These are phyloP conservation scores for Westerdykella aurantiaca DNA, from an alignment of 2,329 filamentous ascomycete species.

Conservation along the genomic window DNA sequence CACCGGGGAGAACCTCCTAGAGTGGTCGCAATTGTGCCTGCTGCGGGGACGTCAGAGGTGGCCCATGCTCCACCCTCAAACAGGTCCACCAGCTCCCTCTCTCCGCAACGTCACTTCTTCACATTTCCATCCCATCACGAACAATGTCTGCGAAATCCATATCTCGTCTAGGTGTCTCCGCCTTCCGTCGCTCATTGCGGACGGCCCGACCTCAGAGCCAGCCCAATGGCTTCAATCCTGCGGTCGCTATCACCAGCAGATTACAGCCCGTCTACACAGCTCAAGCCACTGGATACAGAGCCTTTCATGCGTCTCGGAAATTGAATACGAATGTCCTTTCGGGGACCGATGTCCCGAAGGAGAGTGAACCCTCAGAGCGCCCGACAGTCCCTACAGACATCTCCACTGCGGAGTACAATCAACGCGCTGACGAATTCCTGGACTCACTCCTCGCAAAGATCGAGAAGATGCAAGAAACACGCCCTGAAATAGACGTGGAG, in stretches of 20 bases:
- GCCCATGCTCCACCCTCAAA: slow-evolving; percentile 5
- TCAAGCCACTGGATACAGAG: slow-evolving; percentile 9
- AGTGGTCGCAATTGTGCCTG: not conserved
- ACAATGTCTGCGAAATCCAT: slow-evolving; percentile 19
- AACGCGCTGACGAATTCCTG: slow-evolving; percentile 70
- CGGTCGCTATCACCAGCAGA: slow-evolving; percentile 7
- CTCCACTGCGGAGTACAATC: slow-evolving; percentile 66
- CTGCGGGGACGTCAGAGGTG: slow-evolving; percentile 3
- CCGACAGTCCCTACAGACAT: slow-evolving; percentile 57
- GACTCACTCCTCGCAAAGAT: slow-evolving; percentile 53
- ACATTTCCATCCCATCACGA: slow-evolving; percentile 1
- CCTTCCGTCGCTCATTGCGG: slow-evolving; percentile 20
- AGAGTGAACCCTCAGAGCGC: slow-evolving; percentile 31
- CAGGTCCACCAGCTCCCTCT: slow-evolving; percentile 2
- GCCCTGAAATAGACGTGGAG: slow-evolving; percentile 78
- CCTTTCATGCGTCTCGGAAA: slow-evolving; percentile 22
- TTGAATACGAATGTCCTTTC: slow-evolving; percentile 39
- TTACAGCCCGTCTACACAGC: slow-evolving; percentile 4
- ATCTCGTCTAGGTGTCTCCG: slow-evolving; percentile 15
- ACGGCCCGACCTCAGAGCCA: slow-evolving; percentile 16
- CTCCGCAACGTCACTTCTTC: slow-evolving; percentile 3
- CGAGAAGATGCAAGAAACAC: slow-evolving; percentile 68
- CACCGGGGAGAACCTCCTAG: not conserved
- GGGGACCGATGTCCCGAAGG: slow-evolving; percentile 35
- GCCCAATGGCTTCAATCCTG: slow-evolving; percentile 23